Evolutionary conservation across 331 rosid genomes (phyloP), one percentile per base, ranked within the genome.

Genomic region (Spiraea crenata): DNA sequence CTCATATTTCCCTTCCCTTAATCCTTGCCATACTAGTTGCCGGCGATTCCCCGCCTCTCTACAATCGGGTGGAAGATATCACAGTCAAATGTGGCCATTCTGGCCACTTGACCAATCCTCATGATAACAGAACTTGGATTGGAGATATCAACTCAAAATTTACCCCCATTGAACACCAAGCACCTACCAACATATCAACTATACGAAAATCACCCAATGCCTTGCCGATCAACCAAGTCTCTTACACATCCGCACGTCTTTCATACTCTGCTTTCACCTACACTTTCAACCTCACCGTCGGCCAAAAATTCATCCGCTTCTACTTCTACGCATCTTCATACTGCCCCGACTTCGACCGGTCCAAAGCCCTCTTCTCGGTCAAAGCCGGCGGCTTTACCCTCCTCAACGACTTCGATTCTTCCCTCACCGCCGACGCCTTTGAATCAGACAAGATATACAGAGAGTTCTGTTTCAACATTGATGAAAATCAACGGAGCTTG

Each of bases 251-350:
- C 0, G 76, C 77, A 0, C 78, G 85, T 5, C 69, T 84, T 2
- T 81, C 85, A 0, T 17, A 0, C 76, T 73, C 76, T 0, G 69
- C 40, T 11, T 77, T 82, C 70, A 65, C 58, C 16, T 81, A 74
- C 54, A 48, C 1, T 0, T 48, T 81, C 15, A 44, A 69, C 0
- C 31, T 69, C 45, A 59, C 55, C 0, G 15, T 12, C 5, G 82
- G 82, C 63, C 74, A 7, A 5, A 77, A 77, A 42, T 69, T 81
- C 64, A 25, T 81, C 60, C 74, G 82, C 15, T 47, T 77, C 2
- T 37, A 74, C 60, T 77, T 84, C 69, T 51, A 71, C 56, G 42
- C 69, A 4, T 39, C 35, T 12, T 1, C 55, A 0, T 69, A 70
- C n/a, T 34, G 1, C 16, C 34, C 75, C 3, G 46, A 40, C 9